These are phyloP conservation scores for Nothopassalora personata DNA, from an alignment of 2,329 filamentous ascomycete genomes.

Conservation along the genomic window DNA sequence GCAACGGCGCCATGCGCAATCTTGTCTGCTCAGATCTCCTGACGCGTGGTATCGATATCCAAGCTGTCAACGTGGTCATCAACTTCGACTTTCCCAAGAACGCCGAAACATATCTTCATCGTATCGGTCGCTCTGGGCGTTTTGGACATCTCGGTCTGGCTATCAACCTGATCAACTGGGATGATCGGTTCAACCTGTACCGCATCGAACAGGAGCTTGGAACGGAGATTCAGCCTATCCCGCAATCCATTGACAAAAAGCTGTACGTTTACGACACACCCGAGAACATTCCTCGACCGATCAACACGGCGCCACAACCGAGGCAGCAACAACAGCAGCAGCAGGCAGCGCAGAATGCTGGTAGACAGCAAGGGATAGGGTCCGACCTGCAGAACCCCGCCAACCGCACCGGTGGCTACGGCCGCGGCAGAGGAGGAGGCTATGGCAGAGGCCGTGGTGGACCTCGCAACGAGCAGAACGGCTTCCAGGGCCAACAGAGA, in stretches of 20 bases:
- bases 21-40: constrained; percentile 96
- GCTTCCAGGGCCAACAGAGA: constrained; percentile 28
- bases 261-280: constrained; percentile 97
- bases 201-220: constrained; percentile 96
- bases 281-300: constrained; percentile 85
- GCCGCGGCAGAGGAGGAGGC: constrained; percentile 31
- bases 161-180: constrained; percentile 99
- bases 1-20: constrained; percentile 95
- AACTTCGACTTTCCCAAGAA: constrained; percentile 99
- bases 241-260: constrained; percentile 89
- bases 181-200: constrained; percentile 97
- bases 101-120: constrained; percentile 95
- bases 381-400: constrained; percentile 32
- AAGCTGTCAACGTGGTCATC: constrained; percentile 98
- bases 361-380: constrained; percentile 32
- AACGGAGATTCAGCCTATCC: constrained; percentile 97
- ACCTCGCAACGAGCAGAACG: constrained; percentile 29
- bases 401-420: constrained; percentile 28
- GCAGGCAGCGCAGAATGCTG: constrained; percentile 17
- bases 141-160: constrained; percentile 96
- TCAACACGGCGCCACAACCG: constrained; percentile 49
- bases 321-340: constrained; percentile 21
- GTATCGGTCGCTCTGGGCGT: constrained; percentile 93
- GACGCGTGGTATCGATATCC: constrained; percentile 98
- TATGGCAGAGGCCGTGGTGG: constrained; percentile 29